Percentiles rank a stretch among this genome's conserved stretches.
Evolutionary conservation across 1,139 yeast species (phyloP).

Genomic region (Zygosaccharomyces pseudobailii): DNA sequence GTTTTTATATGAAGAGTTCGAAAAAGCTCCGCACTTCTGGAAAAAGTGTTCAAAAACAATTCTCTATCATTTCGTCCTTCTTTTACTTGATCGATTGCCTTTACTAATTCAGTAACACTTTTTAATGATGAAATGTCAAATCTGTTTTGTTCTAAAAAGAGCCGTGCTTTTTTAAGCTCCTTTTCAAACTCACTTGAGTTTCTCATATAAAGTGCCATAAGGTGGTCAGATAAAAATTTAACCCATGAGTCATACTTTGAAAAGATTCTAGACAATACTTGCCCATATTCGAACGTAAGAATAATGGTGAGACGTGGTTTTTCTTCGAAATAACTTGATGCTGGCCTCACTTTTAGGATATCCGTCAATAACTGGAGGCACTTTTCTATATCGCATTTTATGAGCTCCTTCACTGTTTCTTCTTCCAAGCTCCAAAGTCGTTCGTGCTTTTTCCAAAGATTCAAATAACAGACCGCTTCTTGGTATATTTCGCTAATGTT

Average conservation of each 20-base stretch:
- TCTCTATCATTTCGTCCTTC: constrained; percentile 3
- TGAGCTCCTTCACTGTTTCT: not conserved
- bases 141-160: constrained; percentile 1
- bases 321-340: not conserved
- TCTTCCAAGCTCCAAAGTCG: constrained; percentile 1
- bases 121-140: constrained; percentile 2
- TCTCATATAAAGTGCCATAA: constrained; percentile 10
- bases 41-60: constrained; percentile 2
- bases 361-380: constrained; percentile 1
- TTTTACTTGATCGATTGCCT: constrained; percentile 1
- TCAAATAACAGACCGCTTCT: not conserved
- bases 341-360: not conserved
- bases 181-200: constrained; percentile 5
- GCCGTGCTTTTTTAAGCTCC: constrained; percentile 1
- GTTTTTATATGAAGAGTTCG: constrained; percentile 44
- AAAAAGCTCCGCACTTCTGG: constrained; percentile 14
- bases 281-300: not conserved
- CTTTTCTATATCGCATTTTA: not conserved
- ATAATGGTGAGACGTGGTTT: not conserved
- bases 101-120: not conserved
- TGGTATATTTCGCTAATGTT: constrained; percentile 1
- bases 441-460: constrained; percentile 2
- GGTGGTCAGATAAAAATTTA: constrained; percentile 5
- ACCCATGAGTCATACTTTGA: constrained; percentile 18
- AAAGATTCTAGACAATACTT: not conserved